phyloP scores from a whole-genome alignment of 2,329 filamentous ascomycete species.

The Diaporthe capsici region DNA sequence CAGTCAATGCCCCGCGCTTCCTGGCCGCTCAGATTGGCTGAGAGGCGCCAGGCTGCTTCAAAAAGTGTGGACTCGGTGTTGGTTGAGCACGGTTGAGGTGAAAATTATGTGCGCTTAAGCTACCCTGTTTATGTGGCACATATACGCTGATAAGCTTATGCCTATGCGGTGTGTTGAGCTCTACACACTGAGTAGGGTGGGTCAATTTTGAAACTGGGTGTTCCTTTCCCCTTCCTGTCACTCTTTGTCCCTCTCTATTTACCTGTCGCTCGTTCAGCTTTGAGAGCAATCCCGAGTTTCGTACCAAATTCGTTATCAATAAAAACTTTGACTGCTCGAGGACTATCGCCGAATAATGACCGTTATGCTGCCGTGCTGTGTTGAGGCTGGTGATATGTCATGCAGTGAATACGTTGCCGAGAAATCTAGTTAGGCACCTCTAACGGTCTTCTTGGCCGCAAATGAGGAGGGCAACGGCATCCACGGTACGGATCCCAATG shows the following conservation, averaged over 20 bases:
- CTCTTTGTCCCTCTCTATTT: background rate
- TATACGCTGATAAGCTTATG: background rate
- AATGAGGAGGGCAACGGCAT: background rate
- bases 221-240: too few relatives aligned
- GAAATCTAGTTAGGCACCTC: background rate
- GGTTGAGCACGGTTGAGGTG: background rate
- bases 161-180: background rate
- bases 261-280: background rate
- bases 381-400: background rate
- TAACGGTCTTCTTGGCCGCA: background rate
- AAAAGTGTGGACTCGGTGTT: too few relatives aligned
- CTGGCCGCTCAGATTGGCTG: background rate
- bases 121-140: background rate
- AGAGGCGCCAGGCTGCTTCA: background rate
- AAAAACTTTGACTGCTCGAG: background rate
- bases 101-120: too few relatives aligned
- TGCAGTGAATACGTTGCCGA: background rate
- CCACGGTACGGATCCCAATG: background rate
- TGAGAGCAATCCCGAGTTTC: too few relatives aligned
- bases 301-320: too few relatives aligned
- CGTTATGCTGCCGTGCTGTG: background rate
- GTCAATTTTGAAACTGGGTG: background rate
- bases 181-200: background rate
- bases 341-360: background rate
- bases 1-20: constrained; percentile 8